Evolutionary conservation across 164 flowering plant genomes (phyloP).

Genomic region (Cinnamomum chago): DNA sequence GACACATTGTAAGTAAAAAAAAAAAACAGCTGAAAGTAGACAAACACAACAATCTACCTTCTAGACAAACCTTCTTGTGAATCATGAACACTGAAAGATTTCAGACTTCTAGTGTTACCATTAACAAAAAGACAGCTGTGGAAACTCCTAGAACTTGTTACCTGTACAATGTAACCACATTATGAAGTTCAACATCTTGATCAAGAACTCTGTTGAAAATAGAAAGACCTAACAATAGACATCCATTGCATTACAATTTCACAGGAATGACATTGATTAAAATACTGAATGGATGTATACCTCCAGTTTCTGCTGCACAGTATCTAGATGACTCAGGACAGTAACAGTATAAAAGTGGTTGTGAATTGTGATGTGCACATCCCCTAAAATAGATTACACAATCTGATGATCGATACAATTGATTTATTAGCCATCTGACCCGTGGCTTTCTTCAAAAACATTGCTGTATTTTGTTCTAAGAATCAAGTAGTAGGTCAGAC

Average conservation of each 20-base stretch:
- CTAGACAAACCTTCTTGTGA: not conserved
- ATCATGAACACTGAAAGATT: not conserved
- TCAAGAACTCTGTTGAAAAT: not conserved
- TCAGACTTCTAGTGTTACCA: not conserved
- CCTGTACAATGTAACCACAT: not conserved
- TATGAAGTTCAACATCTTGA: not conserved
- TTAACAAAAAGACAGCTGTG: not conserved
- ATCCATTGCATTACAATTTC: not conserved
- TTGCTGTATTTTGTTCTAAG: too few relatives aligned
- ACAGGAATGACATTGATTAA: not conserved
- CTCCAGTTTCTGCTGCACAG: too few relatives aligned
- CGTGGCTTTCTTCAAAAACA: too few relatives aligned
- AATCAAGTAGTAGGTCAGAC: too few relatives aligned
- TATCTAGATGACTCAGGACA: too few relatives aligned
- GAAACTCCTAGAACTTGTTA: not conserved
- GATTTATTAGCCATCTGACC: too few relatives aligned
- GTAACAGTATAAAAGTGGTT: too few relatives aligned
- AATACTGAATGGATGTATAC: too few relatives aligned
- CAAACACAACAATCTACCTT: not conserved
- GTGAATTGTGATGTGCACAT: too few relatives aligned
- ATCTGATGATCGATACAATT: too few relatives aligned
- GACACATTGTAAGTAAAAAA: not conserved
- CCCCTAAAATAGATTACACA: too few relatives aligned
- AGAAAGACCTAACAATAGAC: not conserved
- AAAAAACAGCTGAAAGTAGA: not conserved